A percentile compares a stretch with the other conserved stretches of the same genome.
These are phyloP conservation scores for Colletotrichum viniferum DNA, from an alignment of 2,329 filamentous ascomycete species.

Conservation along the genomic window DNA sequence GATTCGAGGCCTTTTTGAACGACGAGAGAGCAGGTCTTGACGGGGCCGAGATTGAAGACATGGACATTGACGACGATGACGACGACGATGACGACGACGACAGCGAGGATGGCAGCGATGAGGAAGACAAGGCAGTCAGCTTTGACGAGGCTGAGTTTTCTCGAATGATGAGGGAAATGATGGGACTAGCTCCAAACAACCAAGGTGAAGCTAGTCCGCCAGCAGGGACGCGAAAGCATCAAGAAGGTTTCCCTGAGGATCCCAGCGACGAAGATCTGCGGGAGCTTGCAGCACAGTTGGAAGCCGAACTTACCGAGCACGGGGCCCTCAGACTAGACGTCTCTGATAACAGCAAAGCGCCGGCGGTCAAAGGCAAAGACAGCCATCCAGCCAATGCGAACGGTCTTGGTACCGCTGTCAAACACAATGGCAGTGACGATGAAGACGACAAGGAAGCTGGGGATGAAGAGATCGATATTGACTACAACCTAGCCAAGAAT, in stretches of 20 bases:
- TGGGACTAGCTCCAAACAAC: constrained; percentile 63
- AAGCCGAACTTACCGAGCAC: constrained; percentile 71
- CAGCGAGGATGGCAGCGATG: constrained; percentile 60
- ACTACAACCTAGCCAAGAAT: constrained; percentile 89
- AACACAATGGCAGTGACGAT: constrained; percentile 22
- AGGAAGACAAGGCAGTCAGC: constrained; percentile 75
- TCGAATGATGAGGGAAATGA: constrained; percentile 90
- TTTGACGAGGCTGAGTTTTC: constrained; percentile 88
- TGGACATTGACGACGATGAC: constrained; percentile 63
- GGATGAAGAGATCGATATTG: constrained; percentile 70
- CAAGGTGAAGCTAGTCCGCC: not conserved
- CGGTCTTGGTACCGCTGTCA: not conserved
- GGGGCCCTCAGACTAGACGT: constrained; percentile 66
- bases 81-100: constrained; percentile 53
- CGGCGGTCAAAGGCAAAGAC: constrained; percentile 28
- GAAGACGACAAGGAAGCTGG: constrained; percentile 54
- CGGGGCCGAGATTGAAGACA: constrained; percentile 75
- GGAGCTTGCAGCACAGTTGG: constrained; percentile 71
- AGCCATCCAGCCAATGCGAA: not conserved
- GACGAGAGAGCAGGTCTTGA: constrained; percentile 83
- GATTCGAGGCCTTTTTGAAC: constrained; percentile 92
- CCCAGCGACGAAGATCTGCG: constrained; percentile 59
- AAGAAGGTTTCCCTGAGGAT: constrained; percentile 43
- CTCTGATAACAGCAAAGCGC: constrained; percentile 30
- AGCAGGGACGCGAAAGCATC: constrained; percentile 29